A percentile compares a stretch with the other conserved stretches of the same genome.
Conservation (phyloP, 352 stramenopile species). For the Pythium periplocum region DNA sequence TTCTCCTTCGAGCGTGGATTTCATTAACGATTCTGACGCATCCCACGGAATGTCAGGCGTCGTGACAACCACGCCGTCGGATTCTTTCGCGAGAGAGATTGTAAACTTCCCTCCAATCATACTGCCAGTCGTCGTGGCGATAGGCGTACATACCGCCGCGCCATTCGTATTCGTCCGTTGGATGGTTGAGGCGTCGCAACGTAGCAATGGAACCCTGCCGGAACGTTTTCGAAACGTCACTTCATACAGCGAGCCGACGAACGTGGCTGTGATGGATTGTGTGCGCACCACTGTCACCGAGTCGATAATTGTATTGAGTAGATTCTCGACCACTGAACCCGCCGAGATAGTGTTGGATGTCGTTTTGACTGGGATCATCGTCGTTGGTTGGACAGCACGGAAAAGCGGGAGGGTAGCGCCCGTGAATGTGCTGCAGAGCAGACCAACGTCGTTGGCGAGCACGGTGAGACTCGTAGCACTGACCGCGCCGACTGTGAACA, state of each 20-base stretch:
- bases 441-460: conserved; percentile 33
- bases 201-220: conserved; percentile 48
- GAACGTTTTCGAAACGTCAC: conserved; percentile 62
- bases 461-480: conserved; percentile 33
- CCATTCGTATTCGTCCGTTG: conserved; percentile 21
- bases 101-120: conserved; percentile 68
- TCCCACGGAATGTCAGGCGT: conserved; percentile 68
- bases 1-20: conserved; percentile 45
- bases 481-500: conserved; percentile 38
- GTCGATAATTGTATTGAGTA: conserved; percentile 48
- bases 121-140: conserved; percentile 40
- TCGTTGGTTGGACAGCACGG: conserved; percentile 38
- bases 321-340: conserved; percentile 30
- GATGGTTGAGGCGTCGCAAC: conserved; percentile 31
- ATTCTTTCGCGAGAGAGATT: conserved; percentile 41
- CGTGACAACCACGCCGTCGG: conserved; percentile 11
- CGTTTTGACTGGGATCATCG: conserved; percentile 39
- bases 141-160: conserved; percentile 25
- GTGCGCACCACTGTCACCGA: conserved; percentile 38
- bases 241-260: conserved; percentile 57
- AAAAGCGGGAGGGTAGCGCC: conserved; percentile 39
- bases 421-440: conserved; percentile 46
- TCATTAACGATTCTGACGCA: conserved; percentile 51
- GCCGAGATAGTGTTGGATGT: conserved; percentile 25
- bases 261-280: conserved; percentile 28